Conservation (phyloP, 177 flowering plant species). For the Telopea speciosissima region DNA sequence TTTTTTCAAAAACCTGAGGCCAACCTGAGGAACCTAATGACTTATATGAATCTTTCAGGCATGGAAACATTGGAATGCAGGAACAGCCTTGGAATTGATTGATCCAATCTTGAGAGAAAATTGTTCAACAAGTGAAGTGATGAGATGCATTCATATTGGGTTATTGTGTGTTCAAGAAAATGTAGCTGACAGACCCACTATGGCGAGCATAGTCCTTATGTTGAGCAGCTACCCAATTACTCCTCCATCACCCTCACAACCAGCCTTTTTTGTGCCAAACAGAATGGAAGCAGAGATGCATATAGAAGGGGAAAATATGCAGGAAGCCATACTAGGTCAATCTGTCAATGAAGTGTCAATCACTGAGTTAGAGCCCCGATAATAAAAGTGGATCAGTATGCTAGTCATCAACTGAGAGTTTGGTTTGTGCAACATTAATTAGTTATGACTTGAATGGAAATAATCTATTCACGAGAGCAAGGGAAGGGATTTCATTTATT, state of each 20-base stretch:
- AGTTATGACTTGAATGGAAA: neutral
- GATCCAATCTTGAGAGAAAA: slow-evolving; percentile 10
- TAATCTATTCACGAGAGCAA: neutral
- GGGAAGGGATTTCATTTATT: too few relatives aligned
- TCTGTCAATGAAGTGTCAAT: slow-evolving; percentile 5
- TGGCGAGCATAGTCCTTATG: slow-evolving; percentile 13
- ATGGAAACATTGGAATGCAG: slow-evolving; percentile 23
- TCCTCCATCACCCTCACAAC: slow-evolving; percentile 3
- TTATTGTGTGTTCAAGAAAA: slow-evolving; percentile 15
- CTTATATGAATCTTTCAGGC: slow-evolving; percentile 13
- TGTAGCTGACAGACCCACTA: slow-evolving; percentile 9
- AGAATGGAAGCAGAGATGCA: neutral
- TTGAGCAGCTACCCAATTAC: slow-evolving; percentile 8
- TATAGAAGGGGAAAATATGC: neutral
- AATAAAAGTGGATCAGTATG: neutral
- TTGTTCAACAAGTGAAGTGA: slow-evolving; percentile 6
- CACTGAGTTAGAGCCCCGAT: neutral
- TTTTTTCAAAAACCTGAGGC: too few relatives aligned
- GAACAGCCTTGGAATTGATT: slow-evolving; percentile 12
- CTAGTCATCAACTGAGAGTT: neutral
- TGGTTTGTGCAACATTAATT: neutral
- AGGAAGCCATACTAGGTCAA: neutral
- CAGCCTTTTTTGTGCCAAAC: slow-evolving; percentile 1
- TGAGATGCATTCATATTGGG: slow-evolving; percentile 15
- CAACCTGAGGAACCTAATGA: neutral